These are phyloP conservation scores for Vicia sativa DNA, from an alignment of 306 rosid species.

Conservation along the genomic window DNA sequence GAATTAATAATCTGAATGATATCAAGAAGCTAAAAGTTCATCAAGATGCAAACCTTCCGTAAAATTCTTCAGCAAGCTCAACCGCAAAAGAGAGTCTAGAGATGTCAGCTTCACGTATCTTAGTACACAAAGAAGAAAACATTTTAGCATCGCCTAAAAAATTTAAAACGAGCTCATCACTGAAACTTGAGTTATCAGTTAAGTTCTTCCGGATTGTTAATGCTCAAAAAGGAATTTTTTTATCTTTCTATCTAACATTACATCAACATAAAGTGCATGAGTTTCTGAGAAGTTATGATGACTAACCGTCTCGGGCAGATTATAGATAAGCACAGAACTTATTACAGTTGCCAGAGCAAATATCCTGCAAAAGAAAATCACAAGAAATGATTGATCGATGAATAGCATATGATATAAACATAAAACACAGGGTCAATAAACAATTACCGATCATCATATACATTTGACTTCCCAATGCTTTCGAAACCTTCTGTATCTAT, in stretches of 20 bases:
- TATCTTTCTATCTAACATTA: background rate
- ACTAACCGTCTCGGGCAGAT: constrained; percentile 95
- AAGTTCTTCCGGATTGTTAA: constrained; percentile 1
- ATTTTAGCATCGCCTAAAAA: constrained; percentile 14
- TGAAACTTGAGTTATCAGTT: constrained; percentile 2
- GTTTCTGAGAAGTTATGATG: constrained; percentile 26
- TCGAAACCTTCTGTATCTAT: constrained; percentile 99
- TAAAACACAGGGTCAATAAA: constrained; percentile 30
- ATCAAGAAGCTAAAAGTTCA: constrained; percentile 33
- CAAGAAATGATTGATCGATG: constrained; percentile 29
- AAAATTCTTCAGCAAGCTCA: constrained; percentile 99
- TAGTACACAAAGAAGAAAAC: constrained; percentile 38
- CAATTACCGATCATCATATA: constrained; percentile 96
- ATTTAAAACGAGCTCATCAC: background rate
- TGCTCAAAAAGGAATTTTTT: constrained; percentile 3
- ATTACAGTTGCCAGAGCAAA: constrained; percentile 94
- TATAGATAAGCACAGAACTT: constrained; percentile 95
- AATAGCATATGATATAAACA: constrained; percentile 24
- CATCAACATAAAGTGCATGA: constrained; percentile 27
- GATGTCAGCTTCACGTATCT: constrained; percentile 99
- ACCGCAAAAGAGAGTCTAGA: constrained; percentile 96
- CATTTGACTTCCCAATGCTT: constrained; percentile 95
- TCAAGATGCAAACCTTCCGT: constrained; percentile 78
- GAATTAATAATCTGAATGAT: constrained; percentile 24
- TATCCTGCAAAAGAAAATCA: constrained; percentile 65